These are phyloP conservation scores for Scheffersomyces parashehatae DNA, from an alignment of 1,139 yeast species.

Conservation along the genomic window DNA sequence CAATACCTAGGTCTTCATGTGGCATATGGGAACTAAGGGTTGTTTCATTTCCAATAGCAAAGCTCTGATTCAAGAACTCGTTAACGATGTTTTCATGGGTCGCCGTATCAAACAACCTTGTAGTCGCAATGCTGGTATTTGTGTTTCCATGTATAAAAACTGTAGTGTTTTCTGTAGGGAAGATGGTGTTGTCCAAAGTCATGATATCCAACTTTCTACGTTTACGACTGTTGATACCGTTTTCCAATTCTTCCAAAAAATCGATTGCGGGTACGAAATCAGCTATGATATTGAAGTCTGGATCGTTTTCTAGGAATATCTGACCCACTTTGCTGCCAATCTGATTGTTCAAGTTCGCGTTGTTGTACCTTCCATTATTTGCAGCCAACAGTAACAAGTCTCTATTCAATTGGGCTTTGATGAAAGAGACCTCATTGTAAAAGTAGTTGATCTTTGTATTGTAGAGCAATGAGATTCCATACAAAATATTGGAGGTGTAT, in stretches of 20 bases:
- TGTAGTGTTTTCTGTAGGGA: constrained; percentile 6
- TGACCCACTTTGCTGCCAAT: constrained; percentile 4
- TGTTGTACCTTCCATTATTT: background rate
- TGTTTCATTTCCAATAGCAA: too few species aligned
- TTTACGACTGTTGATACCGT: constrained; percentile 8
- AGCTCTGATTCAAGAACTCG: too few species aligned
- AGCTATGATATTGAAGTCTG: constrained; percentile 35
- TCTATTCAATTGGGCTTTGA: constrained; percentile 27
- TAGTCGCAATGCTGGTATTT: too few species aligned
- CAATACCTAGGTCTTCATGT: constrained; percentile 4
- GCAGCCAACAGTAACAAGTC: constrained; percentile 8
- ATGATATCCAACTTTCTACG: constrained; percentile 15
- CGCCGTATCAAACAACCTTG: too few species aligned
- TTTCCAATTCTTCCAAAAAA: constrained; percentile 5
- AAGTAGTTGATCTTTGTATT: constrained; percentile 51
- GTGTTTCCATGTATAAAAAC: background rate
- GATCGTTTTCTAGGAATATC: constrained; percentile 38
- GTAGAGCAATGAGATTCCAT: constrained; percentile 59
- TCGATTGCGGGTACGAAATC: constrained; percentile 24
- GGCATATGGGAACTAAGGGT: background rate
- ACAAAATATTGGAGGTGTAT: constrained; percentile 50
- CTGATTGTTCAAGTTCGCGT: background rate
- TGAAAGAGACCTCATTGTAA: constrained; percentile 31
- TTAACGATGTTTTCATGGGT: too few species aligned
- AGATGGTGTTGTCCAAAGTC: constrained; percentile 8